Percentiles rank a stretch among this genome's conserved stretches.
phyloP scores from a whole-genome alignment of 1,284 basidiomycete species.

The Trametes versicolor region DNA sequence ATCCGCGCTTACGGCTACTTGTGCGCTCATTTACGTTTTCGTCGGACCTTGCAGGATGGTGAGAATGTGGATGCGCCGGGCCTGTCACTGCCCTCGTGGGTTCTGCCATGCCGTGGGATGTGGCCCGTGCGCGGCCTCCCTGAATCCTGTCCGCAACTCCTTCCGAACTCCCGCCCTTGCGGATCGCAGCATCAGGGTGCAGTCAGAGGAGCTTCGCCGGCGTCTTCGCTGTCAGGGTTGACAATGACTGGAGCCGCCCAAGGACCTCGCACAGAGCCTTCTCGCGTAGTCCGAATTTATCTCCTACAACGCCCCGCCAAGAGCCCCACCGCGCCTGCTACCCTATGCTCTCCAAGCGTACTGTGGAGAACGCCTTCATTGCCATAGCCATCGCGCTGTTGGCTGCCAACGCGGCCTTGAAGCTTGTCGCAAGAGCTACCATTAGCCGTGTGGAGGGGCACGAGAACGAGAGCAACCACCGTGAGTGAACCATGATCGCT shows the following conservation, averaged over 20 bases:
- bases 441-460: slow-evolving; percentile 1
- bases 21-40: background rate
- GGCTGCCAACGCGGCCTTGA: slow-evolving; percentile 16
- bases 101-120: slow-evolving; percentile 4
- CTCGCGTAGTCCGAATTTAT: background rate
- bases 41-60: background rate
- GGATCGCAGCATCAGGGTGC: background rate
- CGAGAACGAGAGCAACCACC: background rate
- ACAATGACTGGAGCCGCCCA: slow-evolving; percentile 1
- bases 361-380: slow-evolving; percentile 64
- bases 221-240: background rate
- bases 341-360: slow-evolving; percentile 14
- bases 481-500: background rate
- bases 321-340: background rate
- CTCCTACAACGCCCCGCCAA: background rate
- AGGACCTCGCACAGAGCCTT: background rate
- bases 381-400: slow-evolving; percentile 58
- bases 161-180: background rate
- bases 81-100: background rate
- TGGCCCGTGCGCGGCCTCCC: background rate
- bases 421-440: slow-evolving; percentile 7
- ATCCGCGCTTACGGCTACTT: background rate
- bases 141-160: background rate
- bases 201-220: background rate
- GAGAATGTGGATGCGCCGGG: background rate